Base-by-base conservation (phyloP, 2,329 filamentous ascomycete genomes). In the Cladosporium sp. region DNA sequence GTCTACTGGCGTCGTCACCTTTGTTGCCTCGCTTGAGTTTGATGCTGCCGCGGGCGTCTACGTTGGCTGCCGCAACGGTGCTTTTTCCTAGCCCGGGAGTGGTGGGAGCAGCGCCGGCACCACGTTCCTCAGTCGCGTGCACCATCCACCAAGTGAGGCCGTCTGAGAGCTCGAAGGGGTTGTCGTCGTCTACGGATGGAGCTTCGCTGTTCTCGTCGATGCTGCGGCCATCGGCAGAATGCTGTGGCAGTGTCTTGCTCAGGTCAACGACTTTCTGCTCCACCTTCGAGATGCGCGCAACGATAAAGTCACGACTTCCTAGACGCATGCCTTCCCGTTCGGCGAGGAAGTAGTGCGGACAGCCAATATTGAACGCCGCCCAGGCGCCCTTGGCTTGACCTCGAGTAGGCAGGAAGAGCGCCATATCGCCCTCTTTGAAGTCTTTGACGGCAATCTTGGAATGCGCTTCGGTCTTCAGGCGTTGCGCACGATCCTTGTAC, bases 341-440 rank as follows among this genome's bases (percentile, higher is more conserved):
- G 30, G 90, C 86, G 2, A 98, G 77, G 72, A 98, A 98, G 72
- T 93, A 97, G 67, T 98, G 93, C 7, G 93, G 93, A 53, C 92
- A 95, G 1, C 91, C 92, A 27, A 98, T 88, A 62, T 98, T 98
- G 78, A 98, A 98, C 0, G 93, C 93, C 4, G 93, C 93, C 93
- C 93, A 98, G 0, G 93, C 92, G 13, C 92, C 86, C 4, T 90
- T 93, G 32, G 87, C 88, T 69, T 97, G 91, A 65, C 96, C 97
- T 30, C 92, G 80, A 0, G 93, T 98, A 0, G 93, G 93, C 35
- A 98, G 72, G 72, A 98, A 98, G 2, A 98, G 72, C 11, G 92
- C 93, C 12, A 98, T 77, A 63, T 98, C 93, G 7, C 93, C 92
- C 68, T 96, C 91, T 64, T 96, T 97, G 74, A 98, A 98, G 43